Conservation (phyloP, 345 rosid genomes). For the Cardamine chenopodiifolia region DNA sequence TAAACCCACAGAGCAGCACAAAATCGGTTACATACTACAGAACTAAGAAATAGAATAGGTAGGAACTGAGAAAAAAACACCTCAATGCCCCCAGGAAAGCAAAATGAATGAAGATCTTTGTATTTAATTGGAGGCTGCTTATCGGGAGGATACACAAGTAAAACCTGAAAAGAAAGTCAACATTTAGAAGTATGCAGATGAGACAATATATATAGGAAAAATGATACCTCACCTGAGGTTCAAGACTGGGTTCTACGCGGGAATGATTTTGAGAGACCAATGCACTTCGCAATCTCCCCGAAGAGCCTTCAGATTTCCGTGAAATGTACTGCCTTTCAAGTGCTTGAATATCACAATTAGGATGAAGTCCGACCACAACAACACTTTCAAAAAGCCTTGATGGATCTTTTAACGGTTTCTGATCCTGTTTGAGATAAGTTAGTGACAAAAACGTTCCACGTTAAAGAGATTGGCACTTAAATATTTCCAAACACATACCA, state of each 20-base stretch:
- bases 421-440: slow-evolving; percentile 61
- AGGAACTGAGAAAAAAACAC: slow-evolving; percentile 39
- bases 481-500: slow-evolving; percentile 53
- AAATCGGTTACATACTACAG: neutral
- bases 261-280: slow-evolving; percentile 63
- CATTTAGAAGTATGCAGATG: slow-evolving; percentile 24
- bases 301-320: slow-evolving; percentile 59
- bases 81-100: slow-evolving; percentile 96
- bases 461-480: neutral
- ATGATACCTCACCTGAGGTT: slow-evolving; percentile 70
- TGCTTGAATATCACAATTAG: slow-evolving; percentile 80
- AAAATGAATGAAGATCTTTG: slow-evolving; percentile 90
- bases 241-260: slow-evolving; percentile 74
- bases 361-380: slow-evolving; percentile 94
- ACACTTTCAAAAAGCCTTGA: slow-evolving; percentile 88
- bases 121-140: slow-evolving; percentile 75
- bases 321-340: slow-evolving; percentile 65
- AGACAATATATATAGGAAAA: neutral
- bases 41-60: neutral
- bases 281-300: slow-evolving; percentile 63
- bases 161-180: slow-evolving; percentile 61
- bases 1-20: neutral
- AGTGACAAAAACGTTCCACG: neutral
- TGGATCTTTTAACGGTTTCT: slow-evolving; percentile 77
- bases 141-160: slow-evolving; percentile 89